Base-by-base conservation (phyloP, 2,329 filamentous ascomycete genomes). In the Venturia oleaginea region DNA sequence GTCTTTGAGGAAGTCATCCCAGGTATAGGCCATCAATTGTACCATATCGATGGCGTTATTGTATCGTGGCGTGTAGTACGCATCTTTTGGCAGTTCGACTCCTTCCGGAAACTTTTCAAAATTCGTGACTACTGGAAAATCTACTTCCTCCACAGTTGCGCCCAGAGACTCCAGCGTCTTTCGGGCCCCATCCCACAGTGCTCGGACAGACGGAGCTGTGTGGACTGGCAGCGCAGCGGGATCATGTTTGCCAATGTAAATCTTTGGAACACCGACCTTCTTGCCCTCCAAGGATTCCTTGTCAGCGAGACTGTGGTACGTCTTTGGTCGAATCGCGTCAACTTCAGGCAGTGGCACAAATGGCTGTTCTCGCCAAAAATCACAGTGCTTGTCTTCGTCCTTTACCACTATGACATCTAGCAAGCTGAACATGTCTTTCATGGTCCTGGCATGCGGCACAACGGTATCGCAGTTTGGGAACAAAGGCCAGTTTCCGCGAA, bases 381-480 rank as follows among this genome's bases (percentile, higher is more conserved):
- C 81, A 4, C 79, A 76, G 5, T 64, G 40, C 0, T 71, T 71
- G 1, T 70, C 69, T 0, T 67, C 19, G 66, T 84, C 82, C 0
- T 76, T 68, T 0, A 67, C 71, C 0, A 73, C 75, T 61, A 83
- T 71, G 22, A 81, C 74, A 60, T 83, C 76, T 0, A 84, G 73
- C 0, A 84, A 66, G 0, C 69, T 68, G 13, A 83, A 73, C 57
- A 60, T 60, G 32, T 60, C 57, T 15, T 42, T 38, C 57, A 60
- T 42, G 32, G 32, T 60, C 57, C 57, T 38, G 4, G 57, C 24
- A 42, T 60, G 57, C 17, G 57, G 57, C 22, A 60, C 57, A 10
- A 60, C 68, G 82, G 80, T 77, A 69, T 84, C 82, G 67, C 80
- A 82, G 0, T 78, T 81, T 0, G 80, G 77, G 67, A 80, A 84